These are phyloP conservation scores for Trichoderma virens DNA, from an alignment of 495 filamentous ascomycete species.

Conservation along the genomic window DNA sequence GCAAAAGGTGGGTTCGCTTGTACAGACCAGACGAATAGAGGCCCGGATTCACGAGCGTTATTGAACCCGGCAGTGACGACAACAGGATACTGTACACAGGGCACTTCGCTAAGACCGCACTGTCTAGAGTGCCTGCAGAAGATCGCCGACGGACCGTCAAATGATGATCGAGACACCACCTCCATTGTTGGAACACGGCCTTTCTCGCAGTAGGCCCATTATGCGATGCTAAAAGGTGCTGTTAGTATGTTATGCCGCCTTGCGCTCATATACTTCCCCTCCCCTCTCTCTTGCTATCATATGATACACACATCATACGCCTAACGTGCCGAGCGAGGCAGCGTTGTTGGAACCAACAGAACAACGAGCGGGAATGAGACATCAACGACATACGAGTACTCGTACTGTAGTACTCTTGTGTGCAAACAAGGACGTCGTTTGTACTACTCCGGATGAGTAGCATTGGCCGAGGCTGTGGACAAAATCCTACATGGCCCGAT, in stretches of 20 bases:
- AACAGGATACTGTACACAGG: neutral
- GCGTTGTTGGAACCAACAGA: neutral
- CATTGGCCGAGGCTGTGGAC: slow-evolving; percentile 2
- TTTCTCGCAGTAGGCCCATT: neutral
- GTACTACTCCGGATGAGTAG: slow-evolving; percentile 7
- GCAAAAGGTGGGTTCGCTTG: neutral
- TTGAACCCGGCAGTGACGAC: neutral
- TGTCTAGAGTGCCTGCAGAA: neutral
- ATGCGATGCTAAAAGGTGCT: neutral
- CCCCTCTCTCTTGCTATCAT: neutral
- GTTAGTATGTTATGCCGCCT: neutral
- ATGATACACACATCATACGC: slow-evolving; percentile 4
- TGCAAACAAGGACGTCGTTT: neutral
- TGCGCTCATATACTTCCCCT: neutral
- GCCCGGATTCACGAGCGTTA: neutral
- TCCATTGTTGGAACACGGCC: neutral
- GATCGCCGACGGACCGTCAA: neutral
- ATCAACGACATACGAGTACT: neutral
- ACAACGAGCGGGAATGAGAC: neutral
- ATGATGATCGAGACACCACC: neutral
- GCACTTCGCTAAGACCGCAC: neutral
- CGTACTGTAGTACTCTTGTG: neutral
- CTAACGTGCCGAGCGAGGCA: neutral
- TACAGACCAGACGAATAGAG: neutral
- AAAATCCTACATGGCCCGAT: neutral